Base-by-base conservation (phyloP, 2,329 filamentous ascomycete genomes). In the Fusarium sp. region DNA sequence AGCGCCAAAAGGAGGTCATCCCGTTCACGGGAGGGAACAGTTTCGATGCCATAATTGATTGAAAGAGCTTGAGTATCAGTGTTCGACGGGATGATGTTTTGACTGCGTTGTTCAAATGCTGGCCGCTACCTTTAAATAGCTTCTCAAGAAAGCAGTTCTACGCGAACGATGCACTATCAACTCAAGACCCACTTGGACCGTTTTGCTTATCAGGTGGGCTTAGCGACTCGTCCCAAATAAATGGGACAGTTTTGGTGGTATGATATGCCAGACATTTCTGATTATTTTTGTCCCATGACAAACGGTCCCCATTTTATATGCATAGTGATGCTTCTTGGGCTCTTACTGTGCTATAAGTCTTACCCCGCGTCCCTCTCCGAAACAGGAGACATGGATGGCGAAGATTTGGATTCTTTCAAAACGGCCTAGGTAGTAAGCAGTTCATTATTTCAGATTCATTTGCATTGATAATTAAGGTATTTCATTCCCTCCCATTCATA, bases 1-100 rank as follows among this genome's bases (percentile, higher is more conserved):
- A 30, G 6, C 68, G 51, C 68, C 68, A 70, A 15, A 69, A 70
- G 5, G 62, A 62, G 1, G 13, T 11, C 59, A 64, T 70, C 7
- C 58, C 62, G 15, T 65, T 47, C 2, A 40, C 51, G 4, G 46
- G 40, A 13, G 58, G 58, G 3, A 56, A 56, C 6, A 35, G 45
- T n/a, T 9, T 32, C 10, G 44, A 30, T 1, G 15, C 13, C 40
- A 54, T 54, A 9, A 5, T 7, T 3, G 33, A 15, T 4, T 32
- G 13, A 25, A 7, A 45, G 4, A 8, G n/a, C 4, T 35, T n/a
- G 15, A n/a, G 33, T 17, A 35, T 35, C 7, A 3, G 14, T 35
- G 8, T 35, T 35, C 7, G 17, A 8, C 17, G 33, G 33, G 33
- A 35, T 17, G 7, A 30, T 35, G 33, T n/a, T 17, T 8, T 7